A percentile compares a stretch with the other conserved stretches of the same genome.
Evolutionary conservation across 352 stramenopile genomes (phyloP).

Genomic region (Thraustotheca clavata): DNA sequence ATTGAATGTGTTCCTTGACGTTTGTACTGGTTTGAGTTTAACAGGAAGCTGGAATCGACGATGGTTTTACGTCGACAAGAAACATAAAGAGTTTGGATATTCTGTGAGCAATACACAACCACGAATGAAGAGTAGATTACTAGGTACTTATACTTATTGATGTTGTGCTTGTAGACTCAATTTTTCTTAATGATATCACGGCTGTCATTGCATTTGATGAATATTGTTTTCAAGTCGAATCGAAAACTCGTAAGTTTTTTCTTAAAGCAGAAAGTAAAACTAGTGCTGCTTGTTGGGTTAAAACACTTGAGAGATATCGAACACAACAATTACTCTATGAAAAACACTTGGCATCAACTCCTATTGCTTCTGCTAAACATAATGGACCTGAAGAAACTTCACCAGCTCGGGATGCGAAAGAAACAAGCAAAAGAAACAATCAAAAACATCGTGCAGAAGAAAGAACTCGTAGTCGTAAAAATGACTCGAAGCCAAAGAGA

Average conservation of each 20-base stretch:
- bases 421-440: not conserved
- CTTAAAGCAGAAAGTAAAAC: slow-evolving; percentile 79
- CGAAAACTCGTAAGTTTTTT: slow-evolving; percentile 76
- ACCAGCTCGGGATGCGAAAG: not conserved
- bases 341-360: slow-evolving; percentile 41
- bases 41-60: slow-evolving; percentile 77
- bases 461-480: not conserved
- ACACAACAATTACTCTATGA: slow-evolving; percentile 59
- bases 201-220: slow-evolving; percentile 78
- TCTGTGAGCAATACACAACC: slow-evolving; percentile 32
- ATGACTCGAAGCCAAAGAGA: no score
- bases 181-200: slow-evolving; percentile 83
- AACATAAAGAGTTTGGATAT: slow-evolving; percentile 70
- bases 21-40: slow-evolving; percentile 25
- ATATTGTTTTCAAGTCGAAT: slow-evolving; percentile 79
- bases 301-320: slow-evolving; percentile 72
- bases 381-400: not conserved
- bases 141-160: not conserved
- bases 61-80: slow-evolving; percentile 79
- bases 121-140: slow-evolving; percentile 13
- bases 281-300: slow-evolving; percentile 67
- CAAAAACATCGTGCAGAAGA: not conserved
- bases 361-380: slow-evolving; percentile 1
- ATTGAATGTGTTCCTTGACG: not conserved
- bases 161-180: slow-evolving; percentile 39